A percentile compares a stretch with the other conserved stretches of the same genome.
These are phyloP conservation scores for Chalciporus pseudorubinellus DNA, from an alignment of 768 basidiomycete species.

Conservation along the genomic window DNA sequence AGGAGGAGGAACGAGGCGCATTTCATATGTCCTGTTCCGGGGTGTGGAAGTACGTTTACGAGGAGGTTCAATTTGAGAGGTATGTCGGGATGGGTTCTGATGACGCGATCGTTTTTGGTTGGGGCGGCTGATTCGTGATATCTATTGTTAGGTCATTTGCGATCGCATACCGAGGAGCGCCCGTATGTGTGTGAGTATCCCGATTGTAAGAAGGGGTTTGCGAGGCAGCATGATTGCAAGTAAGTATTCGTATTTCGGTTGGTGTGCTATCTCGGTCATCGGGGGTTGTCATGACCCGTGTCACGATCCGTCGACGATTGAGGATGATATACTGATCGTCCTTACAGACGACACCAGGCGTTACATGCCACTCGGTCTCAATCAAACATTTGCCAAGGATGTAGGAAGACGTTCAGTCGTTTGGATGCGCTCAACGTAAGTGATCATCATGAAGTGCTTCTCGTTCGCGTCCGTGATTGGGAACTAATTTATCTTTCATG, in stretches of 20 bases:
- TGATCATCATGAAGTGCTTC: conserved; percentile 35
- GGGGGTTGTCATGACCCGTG: not conserved
- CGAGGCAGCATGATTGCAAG: conserved; percentile 97
- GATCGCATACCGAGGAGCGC: conserved; percentile 93
- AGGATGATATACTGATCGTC: not conserved
- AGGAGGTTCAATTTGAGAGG: conserved; percentile 86
- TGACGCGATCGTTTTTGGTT: conserved; percentile 2
- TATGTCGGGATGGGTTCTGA: conserved; percentile 28
- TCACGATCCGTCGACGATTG: not conserved
- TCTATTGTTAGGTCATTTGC: conserved; percentile 67
- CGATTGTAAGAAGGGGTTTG: conserved; percentile 93
- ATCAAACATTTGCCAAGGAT: conserved; percentile 85
- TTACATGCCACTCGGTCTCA: conserved; percentile 82
- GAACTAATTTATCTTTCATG: conserved; percentile 29
- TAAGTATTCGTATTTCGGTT: conserved; percentile 39
- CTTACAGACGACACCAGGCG: conserved; percentile 78
- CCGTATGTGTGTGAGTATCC: conserved; percentile 94
- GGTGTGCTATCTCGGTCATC: not conserved
- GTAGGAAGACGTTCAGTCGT: conserved; percentile 92
- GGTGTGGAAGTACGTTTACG: conserved; percentile 97
- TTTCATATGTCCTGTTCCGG: conserved; percentile 91
- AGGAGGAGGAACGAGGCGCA: conserved; percentile 87
- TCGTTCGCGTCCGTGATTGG: conserved; percentile 16
- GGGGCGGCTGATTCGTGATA: not conserved
- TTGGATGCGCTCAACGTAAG: conserved; percentile 92